phyloP scores from a whole-genome alignment of 495 filamentous ascomycete genomes.

The Penicillium taxi region DNA sequence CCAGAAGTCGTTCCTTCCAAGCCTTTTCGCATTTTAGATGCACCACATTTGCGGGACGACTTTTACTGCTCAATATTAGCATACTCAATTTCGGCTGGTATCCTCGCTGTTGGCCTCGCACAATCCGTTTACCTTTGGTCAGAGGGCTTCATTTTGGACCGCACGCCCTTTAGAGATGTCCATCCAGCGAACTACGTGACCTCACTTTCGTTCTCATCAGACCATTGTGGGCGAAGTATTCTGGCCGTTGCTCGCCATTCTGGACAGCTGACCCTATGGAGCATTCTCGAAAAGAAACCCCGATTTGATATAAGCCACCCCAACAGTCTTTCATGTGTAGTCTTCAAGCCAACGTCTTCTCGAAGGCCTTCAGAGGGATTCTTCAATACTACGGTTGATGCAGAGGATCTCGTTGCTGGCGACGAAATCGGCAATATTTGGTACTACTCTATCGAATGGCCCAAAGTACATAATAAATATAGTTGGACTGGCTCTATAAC shows the following conservation, averaged over 20 bases:
- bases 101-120: slow-evolving; percentile 79
- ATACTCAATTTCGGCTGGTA: slow-evolving; percentile 64
- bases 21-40: slow-evolving; percentile 85
- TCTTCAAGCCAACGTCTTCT: slow-evolving; percentile 51
- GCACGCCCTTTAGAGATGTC: slow-evolving; percentile 35
- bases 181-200: slow-evolving; percentile 57
- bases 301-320: slow-evolving; percentile 70
- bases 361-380: slow-evolving; percentile 34
- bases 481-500: slow-evolving; percentile 73
- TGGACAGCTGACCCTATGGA: slow-evolving; percentile 56
- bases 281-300: slow-evolving; percentile 47
- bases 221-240: slow-evolving; percentile 66
- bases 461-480: slow-evolving; percentile 38
- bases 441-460: slow-evolving; percentile 89
- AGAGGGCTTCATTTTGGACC: slow-evolving; percentile 51
- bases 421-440: slow-evolving; percentile 82
- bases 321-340: slow-evolving; percentile 64
- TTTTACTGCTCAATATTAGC: slow-evolving; percentile 92
- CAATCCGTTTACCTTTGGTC: slow-evolving; percentile 86
- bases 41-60: slow-evolving; percentile 81
- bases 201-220: slow-evolving; percentile 80
- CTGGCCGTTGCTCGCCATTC: slow-evolving; percentile 77
- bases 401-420: slow-evolving; percentile 79
- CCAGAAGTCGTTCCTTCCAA: slow-evolving; percentile 49
- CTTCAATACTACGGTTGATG: slow-evolving; percentile 21